phyloP scores from a whole-genome alignment of 306 rosid species.

The Geum urbanum region DNA sequence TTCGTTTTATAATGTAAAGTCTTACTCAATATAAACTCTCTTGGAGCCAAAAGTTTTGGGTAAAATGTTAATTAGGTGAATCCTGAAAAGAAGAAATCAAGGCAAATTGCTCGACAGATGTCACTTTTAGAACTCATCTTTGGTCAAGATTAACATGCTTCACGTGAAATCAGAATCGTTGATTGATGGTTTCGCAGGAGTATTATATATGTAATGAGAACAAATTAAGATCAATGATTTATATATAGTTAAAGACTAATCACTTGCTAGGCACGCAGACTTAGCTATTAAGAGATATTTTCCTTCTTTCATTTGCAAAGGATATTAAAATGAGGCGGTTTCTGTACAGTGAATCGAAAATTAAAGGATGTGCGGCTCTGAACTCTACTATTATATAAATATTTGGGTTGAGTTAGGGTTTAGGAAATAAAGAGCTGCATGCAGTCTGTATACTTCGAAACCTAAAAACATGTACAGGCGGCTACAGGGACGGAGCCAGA shows the following conservation, averaged over 20 bases:
- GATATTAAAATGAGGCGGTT: background rate
- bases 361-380: background rate
- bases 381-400: too few species aligned
- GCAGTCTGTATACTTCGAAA: too few species aligned
- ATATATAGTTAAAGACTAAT: background rate
- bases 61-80: conserved; percentile 36
- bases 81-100: conserved; percentile 23
- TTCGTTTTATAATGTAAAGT: conserved; percentile 7
- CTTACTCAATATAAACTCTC: conserved; percentile 11
- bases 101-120: conserved; percentile 36
- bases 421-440: too few species aligned
- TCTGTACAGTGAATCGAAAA: background rate
- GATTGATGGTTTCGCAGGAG: background rate
- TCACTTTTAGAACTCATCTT: conserved; percentile 28
- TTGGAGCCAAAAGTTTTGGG: conserved; percentile 58
- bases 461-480: too few species aligned
- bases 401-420: too few species aligned
- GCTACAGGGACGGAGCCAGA: too few species aligned
- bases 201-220: background rate
- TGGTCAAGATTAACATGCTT: conserved; percentile 20
- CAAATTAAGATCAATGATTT: background rate
- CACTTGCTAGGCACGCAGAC: background rate
- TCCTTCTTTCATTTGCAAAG: too few species aligned
- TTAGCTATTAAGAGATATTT: background rate
- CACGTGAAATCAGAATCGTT: background rate